Conservation (phyloP, 352 stramenopile species). For the Phytophthora constricta region DNA sequence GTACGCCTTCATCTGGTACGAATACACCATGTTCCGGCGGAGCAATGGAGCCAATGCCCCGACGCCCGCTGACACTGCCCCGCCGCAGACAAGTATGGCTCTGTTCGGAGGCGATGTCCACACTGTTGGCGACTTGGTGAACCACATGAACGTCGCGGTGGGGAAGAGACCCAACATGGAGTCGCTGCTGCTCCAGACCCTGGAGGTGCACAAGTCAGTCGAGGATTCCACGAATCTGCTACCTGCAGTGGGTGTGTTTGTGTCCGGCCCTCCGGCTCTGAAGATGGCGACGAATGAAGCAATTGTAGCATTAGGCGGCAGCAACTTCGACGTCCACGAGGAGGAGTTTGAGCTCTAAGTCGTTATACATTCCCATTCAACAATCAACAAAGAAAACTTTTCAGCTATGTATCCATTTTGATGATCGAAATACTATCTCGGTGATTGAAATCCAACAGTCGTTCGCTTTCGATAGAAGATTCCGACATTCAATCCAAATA, state of each 20-base stretch:
- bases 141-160: constrained; percentile 37
- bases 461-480: too few species aligned
- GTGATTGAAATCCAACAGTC: too few species aligned
- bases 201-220: constrained; percentile 30
- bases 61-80: constrained; percentile 15
- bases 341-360: constrained; percentile 60
- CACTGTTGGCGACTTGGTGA: constrained; percentile 48
- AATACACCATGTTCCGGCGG: constrained; percentile 37
- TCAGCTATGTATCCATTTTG: constrained; percentile 16
- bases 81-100: constrained; percentile 9
- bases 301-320: constrained; percentile 36
- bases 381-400: constrained; percentile 1
- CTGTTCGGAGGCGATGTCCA: constrained; percentile 45
- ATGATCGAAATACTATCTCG: too few species aligned
- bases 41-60: constrained; percentile 9
- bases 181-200: constrained; percentile 37
- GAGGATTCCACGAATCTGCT: constrained; percentile 23
- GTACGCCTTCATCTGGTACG: constrained; percentile 61
- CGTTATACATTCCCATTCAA: neutral
- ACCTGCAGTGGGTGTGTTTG: constrained; percentile 41
- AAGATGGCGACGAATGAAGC: constrained; percentile 50
- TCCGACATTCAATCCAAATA: constrained; percentile 3
- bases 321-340: constrained; percentile 60
- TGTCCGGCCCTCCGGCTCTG: constrained; percentile 45
- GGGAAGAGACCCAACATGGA: constrained; percentile 44